Evolutionary conservation across 2,329 filamentous ascomycete genomes (phyloP).

Genomic region (Monosporascus sp.): DNA sequence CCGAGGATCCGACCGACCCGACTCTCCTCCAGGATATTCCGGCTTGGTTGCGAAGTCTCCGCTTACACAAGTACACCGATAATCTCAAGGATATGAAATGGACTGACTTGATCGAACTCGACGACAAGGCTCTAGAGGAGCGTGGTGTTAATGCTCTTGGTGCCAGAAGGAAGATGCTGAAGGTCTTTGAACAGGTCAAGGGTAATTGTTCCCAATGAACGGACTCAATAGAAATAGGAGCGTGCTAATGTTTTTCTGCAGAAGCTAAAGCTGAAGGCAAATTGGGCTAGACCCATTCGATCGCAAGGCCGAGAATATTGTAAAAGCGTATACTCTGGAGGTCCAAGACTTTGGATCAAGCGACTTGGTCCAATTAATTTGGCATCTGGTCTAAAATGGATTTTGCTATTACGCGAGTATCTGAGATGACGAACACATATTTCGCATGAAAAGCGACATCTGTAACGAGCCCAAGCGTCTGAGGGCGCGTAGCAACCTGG

Average conservation of each 20-base stretch:
- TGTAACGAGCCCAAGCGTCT: background rate
- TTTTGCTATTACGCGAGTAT: no score
- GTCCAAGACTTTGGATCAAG: no score
- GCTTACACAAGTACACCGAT: conserved; percentile 98
- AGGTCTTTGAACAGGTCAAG: conserved; percentile 97
- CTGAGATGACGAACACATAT: no score
- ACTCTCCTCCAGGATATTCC: conserved; percentile 90
- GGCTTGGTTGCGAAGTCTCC: conserved; percentile 87
- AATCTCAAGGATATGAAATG: conserved; percentile 97
- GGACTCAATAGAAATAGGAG: background rate
- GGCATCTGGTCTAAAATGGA: no score
- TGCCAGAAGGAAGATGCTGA: conserved; percentile 94
- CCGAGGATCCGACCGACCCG: conserved; percentile 93
- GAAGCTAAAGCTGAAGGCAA: conserved; percentile 73
- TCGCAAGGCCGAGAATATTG: conserved; percentile 10
- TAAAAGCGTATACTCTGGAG: conserved; percentile 1
- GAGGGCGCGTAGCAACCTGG: background rate
- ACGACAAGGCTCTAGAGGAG: conserved; percentile 88
- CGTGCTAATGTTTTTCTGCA: conserved; percentile 29
- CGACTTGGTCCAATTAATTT: no score
- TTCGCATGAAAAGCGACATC: background rate
- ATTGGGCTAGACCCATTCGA: conserved; percentile 38
- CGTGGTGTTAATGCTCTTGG: conserved; percentile 93
- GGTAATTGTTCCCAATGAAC: conserved; percentile 37
- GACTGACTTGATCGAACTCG: conserved; percentile 85